Base-by-base conservation (phyloP, 2,329 filamentous ascomycete genomes). In the Fusarium pseudograminearum region DNA sequence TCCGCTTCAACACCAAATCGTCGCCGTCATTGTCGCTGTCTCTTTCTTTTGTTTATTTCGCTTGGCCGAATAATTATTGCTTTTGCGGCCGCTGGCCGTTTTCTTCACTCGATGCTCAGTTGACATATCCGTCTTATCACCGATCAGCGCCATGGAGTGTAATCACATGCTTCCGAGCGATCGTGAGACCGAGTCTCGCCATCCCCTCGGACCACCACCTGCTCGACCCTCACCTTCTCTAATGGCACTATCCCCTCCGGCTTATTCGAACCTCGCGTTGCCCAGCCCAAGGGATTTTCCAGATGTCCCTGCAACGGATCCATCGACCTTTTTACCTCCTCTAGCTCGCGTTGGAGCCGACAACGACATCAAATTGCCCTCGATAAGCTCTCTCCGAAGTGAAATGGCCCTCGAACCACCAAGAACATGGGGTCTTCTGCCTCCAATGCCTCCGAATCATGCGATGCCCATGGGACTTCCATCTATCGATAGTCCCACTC, bases 401-500 rank as follows among this genome's bases (percentile, higher is more conserved):
- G 76, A 76, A 51, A 70, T 79, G 54, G 57, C 73, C 18, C 53
- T 72, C 61, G 73, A 72, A 30, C 67, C 70, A 18, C 54, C 62
- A n/a, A 71, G 60, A 44, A 55, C 61, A 63, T 87, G 85, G 85
- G 82, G 83, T 24, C 82, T 81, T 62, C 74, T 85, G 50, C 86
- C 86, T 59, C 83, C 84, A 0, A 76, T 86, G 22, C 83, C 84
- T 12, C 79, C 81, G 10, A 87, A 85, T 51, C 75, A 78, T 62
- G 68, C 75, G 18, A 33, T 47, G 28, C 6, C 41, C 9, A 62
- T 63, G 22, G 69, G 72, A 31, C 79, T 83, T 57, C 34, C 40
- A 52, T 72, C 79, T 30, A 77, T 78, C 24, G 83, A 85, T 38
- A 83, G 84, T 31, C 83, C 85, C 7, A 78, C 80, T 65, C 78